Base-by-base conservation (phyloP, 2,329 filamentous ascomycete species). In the Aphanocladium album region DNA sequence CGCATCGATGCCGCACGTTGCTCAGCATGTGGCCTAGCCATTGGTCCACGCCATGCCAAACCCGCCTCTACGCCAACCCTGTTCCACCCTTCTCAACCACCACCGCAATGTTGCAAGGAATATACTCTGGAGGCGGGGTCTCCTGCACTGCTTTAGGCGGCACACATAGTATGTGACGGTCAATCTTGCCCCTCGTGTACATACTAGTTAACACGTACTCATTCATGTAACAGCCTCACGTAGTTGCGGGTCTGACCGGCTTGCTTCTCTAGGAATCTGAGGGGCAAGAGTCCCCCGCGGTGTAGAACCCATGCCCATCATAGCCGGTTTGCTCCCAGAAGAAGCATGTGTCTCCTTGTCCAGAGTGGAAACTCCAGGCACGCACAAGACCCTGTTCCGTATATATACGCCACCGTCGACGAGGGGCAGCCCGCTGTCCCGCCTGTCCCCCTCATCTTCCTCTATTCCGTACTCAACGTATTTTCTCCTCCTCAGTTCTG, bases 11-110 rank as follows among this genome's bases (percentile, higher is more conserved):
- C 64, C 55, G 62, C 65, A 69, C 64, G 60, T 66, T 63, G 57
- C 56, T 64, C 57, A 61, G 64, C 75, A 78, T 77, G 76, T 78
- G 76, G 71, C 68, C 68, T 69, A 77, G 72, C 67, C 68, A 78
- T 78, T 78, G 76, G 76, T 64, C 71, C 68, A 71, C 68, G 66
- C 67, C 60, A 54, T 49, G 30, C 41, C 23, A 47, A 46, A 17
- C 49, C 49, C 57, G 47, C 46, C 35, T 50, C 17, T 19, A 35
- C 5, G 49, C 49, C 49, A 51, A 51, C 30, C 49, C 19, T 51
- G 25, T 51, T 21, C 27, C 30, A 5, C 35, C 17, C 25, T 37
- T n/a, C 27, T 17, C 41, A 60, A 39, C 41, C 5, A 37, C 19
- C 25, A 30, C 47, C 49, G 19, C 35, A 21, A 39, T 51, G 46